Percentiles rank a stretch among this genome's conserved stretches.
Evolutionary conservation across 1,284 basidiomycete genomes (phyloP).

Genomic region (Phlebopus sp.): DNA sequence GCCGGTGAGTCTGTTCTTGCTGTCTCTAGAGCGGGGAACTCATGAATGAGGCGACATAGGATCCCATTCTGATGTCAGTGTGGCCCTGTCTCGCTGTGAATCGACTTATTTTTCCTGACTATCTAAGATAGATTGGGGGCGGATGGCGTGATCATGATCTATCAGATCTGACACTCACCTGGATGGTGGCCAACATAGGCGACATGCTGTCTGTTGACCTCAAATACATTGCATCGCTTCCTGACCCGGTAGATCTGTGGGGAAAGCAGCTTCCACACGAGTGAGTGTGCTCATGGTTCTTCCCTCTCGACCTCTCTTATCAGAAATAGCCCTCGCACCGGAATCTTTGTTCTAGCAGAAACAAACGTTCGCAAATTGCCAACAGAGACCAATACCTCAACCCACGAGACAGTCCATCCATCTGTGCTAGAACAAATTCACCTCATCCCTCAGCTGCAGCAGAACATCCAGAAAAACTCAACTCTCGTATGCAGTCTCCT

Average conservation of each 20-base stretch:
- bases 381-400: constrained; percentile 40
- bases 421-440: constrained; percentile 51
- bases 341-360: constrained; percentile 49
- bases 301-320: constrained; percentile 5
- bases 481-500: constrained; percentile 43
- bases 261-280: constrained; percentile 58
- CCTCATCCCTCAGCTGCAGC: constrained; percentile 35
- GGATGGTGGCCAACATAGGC: constrained; percentile 64
- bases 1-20: constrained; percentile 39
- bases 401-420: constrained; percentile 59
- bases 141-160: constrained; percentile 66
- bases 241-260: constrained; percentile 55
- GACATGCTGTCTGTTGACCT: constrained; percentile 55
- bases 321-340: constrained; percentile 44
- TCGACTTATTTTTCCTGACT: constrained; percentile 8
- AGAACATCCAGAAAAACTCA: constrained; percentile 40
- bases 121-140: constrained; percentile 55
- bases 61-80: constrained; percentile 58
- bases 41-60: constrained; percentile 33
- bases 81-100: neutral
- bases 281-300: constrained; percentile 35
- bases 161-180: constrained; percentile 60
- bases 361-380: constrained; percentile 50
- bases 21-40: neutral
- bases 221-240: constrained; percentile 48